Evolutionary conservation across 805 yeast genomes (phyloP).

Genomic region (Candida argentea): DNA sequence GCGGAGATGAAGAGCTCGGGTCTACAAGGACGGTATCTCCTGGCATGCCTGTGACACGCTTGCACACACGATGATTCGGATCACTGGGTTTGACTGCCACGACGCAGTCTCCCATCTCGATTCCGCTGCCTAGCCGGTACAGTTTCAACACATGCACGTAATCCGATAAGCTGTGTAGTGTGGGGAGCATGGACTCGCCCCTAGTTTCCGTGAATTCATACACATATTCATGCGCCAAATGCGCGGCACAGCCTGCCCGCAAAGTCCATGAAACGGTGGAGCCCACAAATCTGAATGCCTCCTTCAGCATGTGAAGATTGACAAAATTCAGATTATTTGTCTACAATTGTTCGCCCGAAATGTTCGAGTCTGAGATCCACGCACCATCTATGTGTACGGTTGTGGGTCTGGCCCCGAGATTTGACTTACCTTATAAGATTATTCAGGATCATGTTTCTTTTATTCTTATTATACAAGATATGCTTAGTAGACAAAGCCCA

Average conservation of each 20-base stretch:
- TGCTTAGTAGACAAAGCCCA: conserved; percentile 12
- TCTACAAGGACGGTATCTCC: conserved; percentile 80
- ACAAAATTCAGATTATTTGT: too few relatives aligned
- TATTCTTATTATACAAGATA: conserved; percentile 1
- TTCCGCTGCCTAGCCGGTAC: conserved; percentile 51
- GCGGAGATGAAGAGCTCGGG: conserved; percentile 50
- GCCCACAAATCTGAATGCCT: conserved; percentile 16
- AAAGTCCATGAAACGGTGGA: conserved; percentile 40
- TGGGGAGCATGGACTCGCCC: conserved; percentile 95
- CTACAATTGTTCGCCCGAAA: too few relatives aligned
- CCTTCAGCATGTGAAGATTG: conserved; percentile 4
- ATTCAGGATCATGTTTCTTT: not conserved
- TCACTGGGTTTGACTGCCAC: conserved; percentile 88
- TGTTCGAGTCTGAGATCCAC: too few relatives aligned
- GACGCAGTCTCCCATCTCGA: conserved; percentile 75
- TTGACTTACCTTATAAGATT: too few relatives aligned
- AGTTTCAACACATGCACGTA: conserved; percentile 68
- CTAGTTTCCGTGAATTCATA: conserved; percentile 73
- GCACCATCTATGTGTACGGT: too few relatives aligned
- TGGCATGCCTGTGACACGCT: conserved; percentile 91
- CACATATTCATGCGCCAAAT: conserved; percentile 54
- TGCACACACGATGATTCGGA: conserved; percentile 78
- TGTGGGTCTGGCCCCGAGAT: too few relatives aligned
- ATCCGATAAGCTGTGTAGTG: conserved; percentile 64
- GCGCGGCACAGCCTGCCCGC: conserved; percentile 55